Conservation (phyloP, 139 green algal species). For the Prasinococcaceae sp. region DNA sequence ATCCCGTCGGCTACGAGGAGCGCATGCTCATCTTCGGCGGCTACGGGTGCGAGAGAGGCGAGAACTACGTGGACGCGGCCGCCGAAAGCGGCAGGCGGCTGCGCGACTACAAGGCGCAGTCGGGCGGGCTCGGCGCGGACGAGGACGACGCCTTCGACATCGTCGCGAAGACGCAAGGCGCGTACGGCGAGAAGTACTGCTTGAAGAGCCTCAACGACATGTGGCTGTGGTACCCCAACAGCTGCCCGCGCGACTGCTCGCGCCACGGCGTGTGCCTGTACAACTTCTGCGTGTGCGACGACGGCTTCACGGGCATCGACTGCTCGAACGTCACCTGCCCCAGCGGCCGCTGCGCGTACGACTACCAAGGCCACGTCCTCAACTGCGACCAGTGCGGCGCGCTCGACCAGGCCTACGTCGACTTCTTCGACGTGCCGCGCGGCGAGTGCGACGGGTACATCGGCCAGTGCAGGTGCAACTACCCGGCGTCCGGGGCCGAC, state of each 20-base stretch:
- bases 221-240: constrained; percentile 8
- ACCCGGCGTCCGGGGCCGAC: background rate
- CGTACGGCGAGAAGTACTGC: constrained; percentile 14
- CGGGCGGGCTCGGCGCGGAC: background rate
- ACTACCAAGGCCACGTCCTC: background rate
- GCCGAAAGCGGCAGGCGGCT: background rate
- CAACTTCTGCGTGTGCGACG: constrained; percentile 9
- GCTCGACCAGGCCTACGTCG: background rate
- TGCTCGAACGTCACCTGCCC: constrained; percentile 5
- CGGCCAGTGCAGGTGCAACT: constrained; percentile 2
- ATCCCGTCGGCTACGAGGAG: background rate
- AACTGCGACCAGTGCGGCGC: constrained; percentile 2
- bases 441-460: constrained; percentile 1
- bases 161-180: too few relatives aligned
- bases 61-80: constrained; percentile 1
- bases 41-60: constrained; percentile 3
- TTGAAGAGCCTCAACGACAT: constrained; percentile 5
- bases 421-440: too few relatives aligned
- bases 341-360: background rate
- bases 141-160: too few relatives aligned
- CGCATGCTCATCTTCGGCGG: constrained; percentile 5
- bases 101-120: background rate
- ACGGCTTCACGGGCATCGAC: constrained; percentile 3
- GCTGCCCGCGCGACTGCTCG: constrained; percentile 8
- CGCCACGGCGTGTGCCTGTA: constrained; percentile 4